phyloP scores from a whole-genome alignment of 2,329 filamentous ascomycete species.

The Thelonectria discophora region DNA sequence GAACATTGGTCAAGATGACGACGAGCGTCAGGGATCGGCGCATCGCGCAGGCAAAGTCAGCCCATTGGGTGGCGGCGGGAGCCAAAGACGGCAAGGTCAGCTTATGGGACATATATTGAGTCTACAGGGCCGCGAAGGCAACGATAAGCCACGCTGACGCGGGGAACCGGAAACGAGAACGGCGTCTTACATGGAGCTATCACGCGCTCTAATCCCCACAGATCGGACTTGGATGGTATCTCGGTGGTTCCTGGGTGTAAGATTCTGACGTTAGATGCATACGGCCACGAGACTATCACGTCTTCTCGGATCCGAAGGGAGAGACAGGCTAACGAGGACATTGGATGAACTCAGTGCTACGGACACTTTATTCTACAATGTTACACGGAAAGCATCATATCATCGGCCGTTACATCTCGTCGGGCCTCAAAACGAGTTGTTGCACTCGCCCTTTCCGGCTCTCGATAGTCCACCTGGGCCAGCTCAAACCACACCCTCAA shows the following conservation, averaged over 20 bases:
- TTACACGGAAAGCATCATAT: no score
- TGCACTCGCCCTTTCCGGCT: slow-evolving; percentile 1
- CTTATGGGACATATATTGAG: slow-evolving; percentile 90
- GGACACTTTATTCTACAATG: no score
- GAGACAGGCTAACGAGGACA: no score
- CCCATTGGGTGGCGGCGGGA: slow-evolving; percentile 90
- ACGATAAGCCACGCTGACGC: slow-evolving; percentile 12
- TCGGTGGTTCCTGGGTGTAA: background rate
- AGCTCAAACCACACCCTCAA: slow-evolving; percentile 48
- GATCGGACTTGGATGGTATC: background rate
- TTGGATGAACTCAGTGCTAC: no score
- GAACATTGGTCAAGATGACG: slow-evolving; percentile 18
- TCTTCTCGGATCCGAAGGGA: no score
- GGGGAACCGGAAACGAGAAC: background rate
- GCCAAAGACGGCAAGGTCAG: slow-evolving; percentile 96
- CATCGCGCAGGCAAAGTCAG: slow-evolving; percentile 69
- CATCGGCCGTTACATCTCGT: no score
- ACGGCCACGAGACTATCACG: no score
- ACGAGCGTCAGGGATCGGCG: slow-evolving; percentile 68
- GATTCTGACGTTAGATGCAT: no score
- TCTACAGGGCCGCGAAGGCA: background rate
- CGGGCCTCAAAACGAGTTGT: no score
- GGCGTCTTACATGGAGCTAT: background rate
- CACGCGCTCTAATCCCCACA: background rate
- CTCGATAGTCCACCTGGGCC: slow-evolving; percentile 44